phyloP scores from a whole-genome alignment of 768 basidiomycete species.

The Agaricus subrufescens region DNA sequence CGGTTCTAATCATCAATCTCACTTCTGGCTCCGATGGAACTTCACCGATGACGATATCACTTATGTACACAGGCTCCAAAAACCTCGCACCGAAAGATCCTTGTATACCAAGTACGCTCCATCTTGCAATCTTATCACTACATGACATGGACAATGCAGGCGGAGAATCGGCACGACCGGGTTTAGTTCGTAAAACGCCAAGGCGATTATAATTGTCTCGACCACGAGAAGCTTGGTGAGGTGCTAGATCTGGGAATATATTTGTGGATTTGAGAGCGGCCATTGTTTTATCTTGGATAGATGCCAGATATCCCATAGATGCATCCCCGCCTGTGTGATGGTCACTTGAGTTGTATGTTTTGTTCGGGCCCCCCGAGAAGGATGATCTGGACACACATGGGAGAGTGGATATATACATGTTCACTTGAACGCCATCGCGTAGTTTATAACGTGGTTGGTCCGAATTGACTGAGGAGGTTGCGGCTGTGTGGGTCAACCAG shows the following conservation, averaged over 20 bases:
- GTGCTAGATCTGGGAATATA: constrained; percentile 26
- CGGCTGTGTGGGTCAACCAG: constrained; percentile 5
- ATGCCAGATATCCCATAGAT: constrained; percentile 74
- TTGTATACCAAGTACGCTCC: constrained; percentile 82
- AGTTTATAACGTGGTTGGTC: constrained; percentile 35
- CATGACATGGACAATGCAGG: constrained; percentile 87
- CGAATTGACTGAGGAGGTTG: constrained; percentile 5
- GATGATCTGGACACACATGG: constrained; percentile 37
- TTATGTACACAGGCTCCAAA: constrained; percentile 61
- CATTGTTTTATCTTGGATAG: constrained; percentile 68
- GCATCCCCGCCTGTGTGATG: constrained; percentile 74
- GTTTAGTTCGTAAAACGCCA: constrained; percentile 87
- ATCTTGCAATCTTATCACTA: constrained; percentile 90
- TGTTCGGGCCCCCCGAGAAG: neutral
- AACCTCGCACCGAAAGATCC: constrained; percentile 66
- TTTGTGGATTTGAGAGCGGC: constrained; percentile 61
- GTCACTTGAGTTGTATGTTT: neutral
- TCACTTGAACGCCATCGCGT: constrained; percentile 40
- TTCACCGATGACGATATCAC: constrained; percentile 67
- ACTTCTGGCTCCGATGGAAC: constrained; percentile 34
- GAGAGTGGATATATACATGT: constrained; percentile 67
- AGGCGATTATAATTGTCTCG: constrained; percentile 72
- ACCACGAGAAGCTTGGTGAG: constrained; percentile 55
- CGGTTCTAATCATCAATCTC: constrained; percentile 64
- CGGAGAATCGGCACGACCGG: constrained; percentile 86